phyloP scores from a whole-genome alignment of 1,139 yeast genomes.

The Barnettozyma hawaiiensis region DNA sequence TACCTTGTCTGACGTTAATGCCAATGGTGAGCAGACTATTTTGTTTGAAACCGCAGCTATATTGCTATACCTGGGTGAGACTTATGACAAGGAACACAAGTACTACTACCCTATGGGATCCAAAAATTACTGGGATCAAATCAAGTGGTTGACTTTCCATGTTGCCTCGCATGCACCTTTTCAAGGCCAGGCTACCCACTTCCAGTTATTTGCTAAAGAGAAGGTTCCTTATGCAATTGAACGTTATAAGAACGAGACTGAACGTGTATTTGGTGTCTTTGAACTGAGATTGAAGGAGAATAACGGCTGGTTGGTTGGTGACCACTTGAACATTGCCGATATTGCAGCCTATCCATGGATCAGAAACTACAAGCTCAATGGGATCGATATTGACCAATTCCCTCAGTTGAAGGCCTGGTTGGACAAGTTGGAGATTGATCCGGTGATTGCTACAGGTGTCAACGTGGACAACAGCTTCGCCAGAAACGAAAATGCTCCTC shows the following conservation, averaged over 20 bases:
- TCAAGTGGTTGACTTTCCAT: slow-evolving; percentile 49
- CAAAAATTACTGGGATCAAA: slow-evolving; percentile 40
- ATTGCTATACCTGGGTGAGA: slow-evolving; percentile 48
- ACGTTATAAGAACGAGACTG: slow-evolving; percentile 46
- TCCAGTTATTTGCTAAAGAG: slow-evolving; percentile 37
- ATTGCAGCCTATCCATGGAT: slow-evolving; percentile 39
- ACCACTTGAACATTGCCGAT: slow-evolving; percentile 51
- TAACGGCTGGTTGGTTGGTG: slow-evolving; percentile 53
- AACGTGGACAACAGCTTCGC: slow-evolving; percentile 4
- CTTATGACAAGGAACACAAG: slow-evolving; percentile 47
- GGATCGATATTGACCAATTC: slow-evolving; percentile 37
- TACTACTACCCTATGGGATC: slow-evolving; percentile 41
- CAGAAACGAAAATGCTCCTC: slow-evolving; percentile 2
- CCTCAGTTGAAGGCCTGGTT: slow-evolving; percentile 44
- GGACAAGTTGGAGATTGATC: slow-evolving; percentile 33
- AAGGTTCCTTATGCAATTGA: slow-evolving; percentile 47
- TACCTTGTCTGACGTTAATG: slow-evolving; percentile 42
- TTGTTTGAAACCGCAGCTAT: slow-evolving; percentile 57
- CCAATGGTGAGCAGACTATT: slow-evolving; percentile 34
- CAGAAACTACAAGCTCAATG: slow-evolving; percentile 23
- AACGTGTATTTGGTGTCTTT: slow-evolving; percentile 47
- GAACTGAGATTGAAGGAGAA: slow-evolving; percentile 43
- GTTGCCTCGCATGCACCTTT: slow-evolving; percentile 39
- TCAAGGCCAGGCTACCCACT: slow-evolving; percentile 42
- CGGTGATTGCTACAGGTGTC: slow-evolving; percentile 29